phyloP scores from a whole-genome alignment of 495 filamentous ascomycete species.

The Penicillium ucsense region DNA sequence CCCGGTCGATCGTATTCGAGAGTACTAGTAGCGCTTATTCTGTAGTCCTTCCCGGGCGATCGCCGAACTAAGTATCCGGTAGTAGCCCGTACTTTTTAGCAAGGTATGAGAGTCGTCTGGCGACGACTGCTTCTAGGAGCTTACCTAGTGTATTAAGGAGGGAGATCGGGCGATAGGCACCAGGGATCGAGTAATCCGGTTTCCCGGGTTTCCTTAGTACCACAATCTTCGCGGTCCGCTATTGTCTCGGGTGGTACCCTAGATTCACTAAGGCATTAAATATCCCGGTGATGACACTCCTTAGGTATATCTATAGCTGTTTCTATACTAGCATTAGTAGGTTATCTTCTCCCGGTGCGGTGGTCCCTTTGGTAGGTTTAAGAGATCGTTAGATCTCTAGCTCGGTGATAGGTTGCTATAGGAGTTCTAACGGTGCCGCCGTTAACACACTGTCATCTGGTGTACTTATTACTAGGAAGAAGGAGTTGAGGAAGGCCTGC shows the following conservation, averaged over 20 bases:
- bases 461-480: constrained; percentile 16
- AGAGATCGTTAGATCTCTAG: constrained; percentile 16
- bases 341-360: constrained; percentile 16
- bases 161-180: constrained; percentile 18
- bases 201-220: constrained; percentile 17
- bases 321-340: constrained; percentile 16
- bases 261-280: constrained; percentile 11
- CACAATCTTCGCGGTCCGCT: constrained; percentile 11
- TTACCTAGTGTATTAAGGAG: constrained; percentile 22
- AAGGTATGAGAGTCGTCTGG: constrained; percentile 8
- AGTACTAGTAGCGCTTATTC: constrained; percentile 21
- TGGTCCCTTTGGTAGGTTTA: constrained; percentile 10
- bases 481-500: constrained; percentile 14
- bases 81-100: constrained; percentile 16
- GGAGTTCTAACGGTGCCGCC: constrained; percentile 3
- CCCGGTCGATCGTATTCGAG: constrained; percentile 15
- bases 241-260: constrained; percentile 12
- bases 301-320: constrained; percentile 11
- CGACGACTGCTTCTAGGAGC: constrained; percentile 17
- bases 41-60: constrained; percentile 12
- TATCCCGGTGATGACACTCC: constrained; percentile 7
- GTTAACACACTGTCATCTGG: background rate
- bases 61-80: constrained; percentile 16
- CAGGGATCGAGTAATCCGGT: constrained; percentile 12
- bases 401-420: constrained; percentile 16